Conservation (phyloP, 2,329 filamentous ascomycete species). For the Diaporthe eres region DNA sequence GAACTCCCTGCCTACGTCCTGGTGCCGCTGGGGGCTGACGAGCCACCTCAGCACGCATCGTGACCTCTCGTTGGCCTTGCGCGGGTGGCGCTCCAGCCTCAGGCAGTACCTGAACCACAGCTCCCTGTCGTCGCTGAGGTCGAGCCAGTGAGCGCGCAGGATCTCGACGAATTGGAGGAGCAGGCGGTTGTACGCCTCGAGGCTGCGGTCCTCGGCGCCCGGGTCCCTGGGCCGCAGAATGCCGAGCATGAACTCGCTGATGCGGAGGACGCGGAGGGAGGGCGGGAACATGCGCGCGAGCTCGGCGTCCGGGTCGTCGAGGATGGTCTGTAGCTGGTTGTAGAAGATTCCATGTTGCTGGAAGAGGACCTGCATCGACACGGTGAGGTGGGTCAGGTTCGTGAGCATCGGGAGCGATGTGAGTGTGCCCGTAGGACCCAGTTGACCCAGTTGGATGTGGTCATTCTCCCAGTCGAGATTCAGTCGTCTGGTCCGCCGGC, state of each 20-base stretch:
- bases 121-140: neutral
- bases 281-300: neutral
- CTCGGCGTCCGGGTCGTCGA: neutral
- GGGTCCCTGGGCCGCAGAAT: neutral
- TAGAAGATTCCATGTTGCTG: neutral
- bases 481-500: neutral
- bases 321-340: neutral
- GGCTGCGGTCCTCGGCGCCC: neutral
- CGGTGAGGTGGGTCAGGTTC: conserved; percentile 7
- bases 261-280: conserved; percentile 7
- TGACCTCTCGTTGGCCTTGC: neutral
- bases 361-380: conserved; percentile 25
- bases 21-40: neutral
- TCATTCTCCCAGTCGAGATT: conserved; percentile 21
- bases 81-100: conserved; percentile 7
- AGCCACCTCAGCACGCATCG: conserved; percentile 12
- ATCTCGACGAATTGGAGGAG: neutral
- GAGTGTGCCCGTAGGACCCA: neutral
- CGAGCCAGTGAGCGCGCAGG: conserved; percentile 14
- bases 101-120: conserved; percentile 14
- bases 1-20: conserved; percentile 6
- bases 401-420: conserved; percentile 16
- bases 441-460: no score
- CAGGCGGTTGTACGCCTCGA: neutral
- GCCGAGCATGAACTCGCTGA: conserved; percentile 10